These are phyloP conservation scores for Hyaloscypha hepaticicola DNA, from an alignment of 495 filamentous ascomycete species.

Conservation along the genomic window DNA sequence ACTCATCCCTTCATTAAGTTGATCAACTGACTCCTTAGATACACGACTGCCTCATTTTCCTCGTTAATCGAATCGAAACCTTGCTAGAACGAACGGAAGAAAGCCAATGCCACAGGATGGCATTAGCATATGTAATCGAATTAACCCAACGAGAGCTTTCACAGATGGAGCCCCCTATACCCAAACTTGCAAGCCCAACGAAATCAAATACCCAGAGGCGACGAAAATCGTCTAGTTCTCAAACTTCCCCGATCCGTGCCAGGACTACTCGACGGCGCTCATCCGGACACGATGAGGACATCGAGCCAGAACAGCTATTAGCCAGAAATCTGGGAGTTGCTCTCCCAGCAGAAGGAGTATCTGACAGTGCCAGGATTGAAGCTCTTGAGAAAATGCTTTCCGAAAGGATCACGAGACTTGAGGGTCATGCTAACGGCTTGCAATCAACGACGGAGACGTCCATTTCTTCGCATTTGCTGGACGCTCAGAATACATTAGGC, in stretches of 20 bases:
- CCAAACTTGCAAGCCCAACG: slow-evolving; percentile 16
- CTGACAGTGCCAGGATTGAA: slow-evolving; percentile 19
- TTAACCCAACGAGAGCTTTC: slow-evolving; percentile 27
- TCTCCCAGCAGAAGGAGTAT: slow-evolving; percentile 24
- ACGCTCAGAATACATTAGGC: slow-evolving; percentile 41
- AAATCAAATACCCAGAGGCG: slow-evolving; percentile 17
- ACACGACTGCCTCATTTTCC: slow-evolving; percentile 27
- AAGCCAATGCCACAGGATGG: slow-evolving; percentile 28
- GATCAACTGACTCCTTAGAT: slow-evolving; percentile 20
- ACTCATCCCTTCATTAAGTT: not conserved
- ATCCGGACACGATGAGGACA: slow-evolving; percentile 27
- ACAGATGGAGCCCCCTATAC: not conserved
- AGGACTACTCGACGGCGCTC: slow-evolving; percentile 32
- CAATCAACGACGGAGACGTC: slow-evolving; percentile 41
- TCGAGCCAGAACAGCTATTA: slow-evolving; percentile 31
- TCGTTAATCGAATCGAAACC: slow-evolving; percentile 21
- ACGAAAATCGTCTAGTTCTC: slow-evolving; percentile 25
- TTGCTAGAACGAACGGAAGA: slow-evolving; percentile 26
- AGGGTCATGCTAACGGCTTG: slow-evolving; percentile 37
- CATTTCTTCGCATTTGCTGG: slow-evolving; percentile 38
- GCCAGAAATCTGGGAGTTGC: slow-evolving; percentile 29
- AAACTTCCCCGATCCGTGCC: slow-evolving; percentile 6
- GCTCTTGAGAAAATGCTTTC: slow-evolving; percentile 29
- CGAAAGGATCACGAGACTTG: slow-evolving; percentile 36
- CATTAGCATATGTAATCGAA: slow-evolving; percentile 17